Base-by-base conservation (phyloP, 148 eudicot genomes). In the Camellia japonica region DNA sequence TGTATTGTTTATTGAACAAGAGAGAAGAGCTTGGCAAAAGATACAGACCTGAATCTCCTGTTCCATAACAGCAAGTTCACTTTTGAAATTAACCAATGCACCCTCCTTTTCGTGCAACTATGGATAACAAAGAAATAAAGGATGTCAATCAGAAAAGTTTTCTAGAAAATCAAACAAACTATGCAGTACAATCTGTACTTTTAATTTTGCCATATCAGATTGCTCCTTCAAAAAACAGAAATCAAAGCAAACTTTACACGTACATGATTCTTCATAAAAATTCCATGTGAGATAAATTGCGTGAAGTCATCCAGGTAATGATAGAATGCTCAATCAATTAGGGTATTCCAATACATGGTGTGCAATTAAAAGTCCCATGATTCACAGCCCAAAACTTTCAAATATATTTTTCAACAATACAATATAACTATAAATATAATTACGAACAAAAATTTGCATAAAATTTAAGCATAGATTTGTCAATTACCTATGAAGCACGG, bases 1-100 rank as follows among this genome's bases (percentile, higher is more conserved):
- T 51, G 47, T 11, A 13, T 70, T 81, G 68, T 8, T 54, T 41
- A 71, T 76, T 68, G 38, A 66, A 60, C n/a, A 61, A 46, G 44
- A 62, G 55, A 71, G 64, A 72, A 7, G 46, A 69, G 43, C 13
- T 42, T 58, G 5, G 19, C 30, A 19, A 62, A 60, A 47, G 15
- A n/a, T 52, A 41, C 20, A 74, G 67, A 94, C 98, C 99, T 96
- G 90, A 77, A 96, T 79, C 86, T 96, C 97, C 76, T 79, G 87
- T 78, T 91, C 97, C 76, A 87, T 64, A n/a, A 80, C 88, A 62
- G 98, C 94, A 83, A 96, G 97, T 75, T 94, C 98, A 77, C 88
- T 86, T 84, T 92, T 94, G 76, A 92, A 91, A 79, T 87, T 76
- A 84, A 88, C 84, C 81, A 96, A 85, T 44, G 86, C 88, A 63